These are phyloP conservation scores for Pythium insidiosum DNA, from an alignment of 352 stramenopile genomes.

Conservation along the genomic window DNA sequence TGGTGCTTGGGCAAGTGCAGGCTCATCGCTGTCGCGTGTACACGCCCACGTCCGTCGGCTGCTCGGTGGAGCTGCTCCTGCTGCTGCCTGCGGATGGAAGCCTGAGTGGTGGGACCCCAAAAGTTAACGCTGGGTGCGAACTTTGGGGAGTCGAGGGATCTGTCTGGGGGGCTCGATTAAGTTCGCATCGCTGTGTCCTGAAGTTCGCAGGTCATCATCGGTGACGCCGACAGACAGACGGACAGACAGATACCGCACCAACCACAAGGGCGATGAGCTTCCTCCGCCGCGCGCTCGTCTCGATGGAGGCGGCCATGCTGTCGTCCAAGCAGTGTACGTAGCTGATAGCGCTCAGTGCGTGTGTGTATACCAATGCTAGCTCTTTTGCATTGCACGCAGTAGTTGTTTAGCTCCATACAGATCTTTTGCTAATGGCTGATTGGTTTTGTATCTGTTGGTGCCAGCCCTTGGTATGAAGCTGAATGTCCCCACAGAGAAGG, in stretches of 20 bases:
- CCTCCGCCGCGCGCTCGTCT: constrained; percentile 55
- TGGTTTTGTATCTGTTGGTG: neutral
- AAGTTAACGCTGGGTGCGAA: no score
- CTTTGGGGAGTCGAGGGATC: no score
- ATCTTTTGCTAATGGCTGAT: neutral
- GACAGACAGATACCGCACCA: no score
- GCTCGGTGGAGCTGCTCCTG: neutral
- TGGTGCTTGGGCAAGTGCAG: constrained; percentile 80
- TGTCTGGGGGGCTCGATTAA: no score
- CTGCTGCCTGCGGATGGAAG: neutral
- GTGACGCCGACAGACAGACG: neutral
- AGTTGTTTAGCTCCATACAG: neutral
- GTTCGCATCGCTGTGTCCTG: no score
- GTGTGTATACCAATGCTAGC: constrained; percentile 1
- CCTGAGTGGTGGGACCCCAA: no score
- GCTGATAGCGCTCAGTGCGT: no score
- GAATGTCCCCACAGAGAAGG: constrained; percentile 61
- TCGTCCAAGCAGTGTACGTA: constrained; percentile 81
- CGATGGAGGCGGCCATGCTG: constrained; percentile 65
- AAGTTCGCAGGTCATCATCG: no score
- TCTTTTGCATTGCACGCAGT: neutral
- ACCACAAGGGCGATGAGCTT: constrained; percentile 81
- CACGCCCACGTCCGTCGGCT: no score
- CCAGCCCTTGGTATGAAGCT: constrained; percentile 68
- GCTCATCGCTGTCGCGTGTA: constrained; percentile 59